A percentile compares a stretch with the other conserved stretches of the same genome.
These are phyloP conservation scores for Krasilnikovozyma curviuscula DNA, from an alignment of 768 basidiomycete species.

Conservation along the genomic window DNA sequence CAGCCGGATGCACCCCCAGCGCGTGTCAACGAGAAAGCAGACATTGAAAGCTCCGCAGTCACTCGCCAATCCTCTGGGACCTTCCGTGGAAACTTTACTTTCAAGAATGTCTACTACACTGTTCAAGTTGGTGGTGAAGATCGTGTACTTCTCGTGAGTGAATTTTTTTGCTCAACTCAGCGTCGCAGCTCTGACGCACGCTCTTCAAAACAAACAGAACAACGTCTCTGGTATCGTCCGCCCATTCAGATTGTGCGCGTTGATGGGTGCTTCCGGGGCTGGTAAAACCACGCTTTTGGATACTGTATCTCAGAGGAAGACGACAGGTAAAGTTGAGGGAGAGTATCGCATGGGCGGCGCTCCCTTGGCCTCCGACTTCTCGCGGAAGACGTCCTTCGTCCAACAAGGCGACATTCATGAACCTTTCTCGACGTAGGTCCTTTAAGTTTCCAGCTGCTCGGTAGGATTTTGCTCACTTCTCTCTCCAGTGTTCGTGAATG, in stretches of 20 bases:
- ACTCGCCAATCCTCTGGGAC: too few relatives aligned
- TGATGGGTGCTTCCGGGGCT: background rate
- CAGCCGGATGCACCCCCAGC: background rate
- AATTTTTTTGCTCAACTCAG: background rate
- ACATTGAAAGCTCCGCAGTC: background rate
- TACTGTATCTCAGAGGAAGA: background rate
- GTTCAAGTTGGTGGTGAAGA: constrained; percentile 1
- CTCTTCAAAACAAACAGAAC: background rate
- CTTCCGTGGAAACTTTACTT: constrained; percentile 2
- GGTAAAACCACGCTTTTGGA: constrained; percentile 2
- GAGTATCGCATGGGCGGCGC: background rate
- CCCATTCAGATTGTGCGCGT: background rate
- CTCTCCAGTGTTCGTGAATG: background rate
- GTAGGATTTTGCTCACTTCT: background rate
- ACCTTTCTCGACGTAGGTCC: background rate
- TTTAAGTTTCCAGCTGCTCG: background rate
- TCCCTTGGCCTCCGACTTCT: background rate
- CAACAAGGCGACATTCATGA: constrained; percentile 1
- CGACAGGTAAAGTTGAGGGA: background rate
- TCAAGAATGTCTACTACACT: background rate
- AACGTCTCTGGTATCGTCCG: background rate
- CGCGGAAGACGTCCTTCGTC: background rate
- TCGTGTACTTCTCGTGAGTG: background rate
- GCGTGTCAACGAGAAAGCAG: background rate
- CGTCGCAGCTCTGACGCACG: background rate